Evolutionary conservation across 106 monocot species (phyloP), one percentile per base, ranked within the genome.

Genomic region (Dendrobium huoshanense): DNA sequence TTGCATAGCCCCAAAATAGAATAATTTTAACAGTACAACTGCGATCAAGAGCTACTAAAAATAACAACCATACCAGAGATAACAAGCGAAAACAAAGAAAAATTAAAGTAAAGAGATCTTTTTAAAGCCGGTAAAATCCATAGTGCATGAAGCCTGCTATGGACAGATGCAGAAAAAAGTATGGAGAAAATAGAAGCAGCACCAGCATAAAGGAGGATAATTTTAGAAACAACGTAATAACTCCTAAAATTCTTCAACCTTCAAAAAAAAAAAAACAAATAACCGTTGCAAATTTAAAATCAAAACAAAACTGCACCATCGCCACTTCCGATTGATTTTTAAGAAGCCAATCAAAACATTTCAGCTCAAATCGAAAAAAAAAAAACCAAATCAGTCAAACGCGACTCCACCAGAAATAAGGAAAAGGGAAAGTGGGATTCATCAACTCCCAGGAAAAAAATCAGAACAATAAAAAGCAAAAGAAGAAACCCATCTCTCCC

Each of bases 341-440:
- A 15, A 76, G 13, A 11, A 72, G 78, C 54, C 48, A 78, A 72
- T 15, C 55, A 55, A 72, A 78, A 13, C 49, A 72, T 67, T 73
- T 80, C 41, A 80, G 51, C 22, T 54, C 33, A 73, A 80, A 55
- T 10, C 48, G 15, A 11, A 27, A 6, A 81, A n/a, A 67, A 72
- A 80, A 70, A 11, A 67, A 11, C 29, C 17, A 81, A n/a, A 33
- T 74, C 43, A 76, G 76, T 49, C 41, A 47, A 76, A 76, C 25
- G 49, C 20, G 41, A 29, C 0, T 76, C 49, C 76, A 81, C 17
- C 29, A 68, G 19, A 47, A 24, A 67, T 7, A 67, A 17, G 18
- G 18, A 41, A 19, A 78, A 41, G 8, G 31, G 51, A 37, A 79
- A 42, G 9, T 55, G 13, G 13, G 61, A 61, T 61, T 70, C 70